phyloP scores from a whole-genome alignment of 2,329 filamentous ascomycete genomes.

The Hypoxylon sp. region DNA sequence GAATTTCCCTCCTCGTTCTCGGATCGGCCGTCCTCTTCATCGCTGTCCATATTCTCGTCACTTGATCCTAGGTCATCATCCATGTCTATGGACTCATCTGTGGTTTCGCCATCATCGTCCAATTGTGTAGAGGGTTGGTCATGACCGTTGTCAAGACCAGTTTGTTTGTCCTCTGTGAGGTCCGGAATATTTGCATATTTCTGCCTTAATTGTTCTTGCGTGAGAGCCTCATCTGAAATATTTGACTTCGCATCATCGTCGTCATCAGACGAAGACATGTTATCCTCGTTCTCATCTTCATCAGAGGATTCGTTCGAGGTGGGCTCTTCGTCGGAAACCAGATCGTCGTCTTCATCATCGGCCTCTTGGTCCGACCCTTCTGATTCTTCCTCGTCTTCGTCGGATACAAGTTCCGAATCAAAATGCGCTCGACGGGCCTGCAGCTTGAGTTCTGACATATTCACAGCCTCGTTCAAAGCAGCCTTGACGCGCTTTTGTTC shows the following conservation, averaged over 20 bases:
- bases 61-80: constrained; percentile 75
- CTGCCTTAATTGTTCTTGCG: constrained; percentile 75
- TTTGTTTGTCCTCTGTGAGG: constrained; percentile 53
- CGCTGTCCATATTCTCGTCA: constrained; percentile 63
- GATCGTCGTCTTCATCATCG: constrained; percentile 64
- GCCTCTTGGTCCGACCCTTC: constrained; percentile 64
- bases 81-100: constrained; percentile 78
- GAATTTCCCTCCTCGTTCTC: constrained; percentile 63
- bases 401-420: constrained; percentile 66
- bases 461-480: constrained; percentile 81
- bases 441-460: constrained; percentile 77
- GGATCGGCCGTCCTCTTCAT: constrained; percentile 58
- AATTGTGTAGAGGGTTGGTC: constrained; percentile 29
- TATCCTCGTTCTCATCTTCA: constrained; percentile 65
- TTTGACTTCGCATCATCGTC: constrained; percentile 69
- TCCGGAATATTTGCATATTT: constrained; percentile 78
- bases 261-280: constrained; percentile 75
- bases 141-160: constrained; percentile 37
- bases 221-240: constrained; percentile 74
- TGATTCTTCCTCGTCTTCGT: constrained; percentile 61
- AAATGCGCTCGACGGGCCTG: constrained; percentile 70
- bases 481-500: constrained; percentile 75
- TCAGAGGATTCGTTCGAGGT: constrained; percentile 54
- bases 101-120: constrained; percentile 64
- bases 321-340: constrained; percentile 59